Evolutionary conservation across 1,284 basidiomycete genomes (phyloP).

Genomic region (Takashimella koratensis): DNA sequence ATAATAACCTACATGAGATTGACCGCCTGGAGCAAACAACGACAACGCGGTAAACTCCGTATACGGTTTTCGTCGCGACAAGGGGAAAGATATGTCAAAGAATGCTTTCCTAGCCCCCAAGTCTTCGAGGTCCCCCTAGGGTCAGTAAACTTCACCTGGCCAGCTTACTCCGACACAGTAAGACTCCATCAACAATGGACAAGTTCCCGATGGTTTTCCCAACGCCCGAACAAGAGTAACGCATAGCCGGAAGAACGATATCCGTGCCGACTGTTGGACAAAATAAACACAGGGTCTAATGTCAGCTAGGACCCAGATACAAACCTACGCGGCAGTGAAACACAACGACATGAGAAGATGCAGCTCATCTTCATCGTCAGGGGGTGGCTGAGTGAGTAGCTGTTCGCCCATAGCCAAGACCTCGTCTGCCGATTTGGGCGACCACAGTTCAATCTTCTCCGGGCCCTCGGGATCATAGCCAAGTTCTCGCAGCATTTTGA

Average conservation of each 20-base stretch:
- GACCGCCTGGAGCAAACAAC: conserved; percentile 6
- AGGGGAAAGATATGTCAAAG: background rate
- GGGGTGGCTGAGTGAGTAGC: background rate
- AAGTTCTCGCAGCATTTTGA: conserved; percentile 15
- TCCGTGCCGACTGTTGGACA: background rate
- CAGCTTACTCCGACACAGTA: background rate
- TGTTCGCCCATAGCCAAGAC: conserved; percentile 10
- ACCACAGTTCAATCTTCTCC: conserved; percentile 4
- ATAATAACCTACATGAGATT: conserved; percentile 12
- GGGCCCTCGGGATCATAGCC: conserved; percentile 22
- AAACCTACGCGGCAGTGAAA: background rate
- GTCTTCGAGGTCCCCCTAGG: background rate
- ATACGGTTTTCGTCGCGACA: conserved; percentile 1
- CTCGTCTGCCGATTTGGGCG: conserved; percentile 13
- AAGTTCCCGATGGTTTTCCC: background rate
- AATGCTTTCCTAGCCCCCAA: conserved; percentile 3
- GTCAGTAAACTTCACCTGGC: background rate
- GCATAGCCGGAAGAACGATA: conserved; percentile 22
- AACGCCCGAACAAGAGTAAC: conserved; percentile 16
- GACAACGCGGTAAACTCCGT: conserved; percentile 8
- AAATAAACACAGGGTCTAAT: background rate
- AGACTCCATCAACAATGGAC: background rate
- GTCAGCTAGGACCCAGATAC: background rate
- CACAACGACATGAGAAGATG: conserved; percentile 20
- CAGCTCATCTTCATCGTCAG: conserved; percentile 11